phyloP scores from a whole-genome alignment of 495 filamentous ascomycete genomes.

The Trichoderma asperelloides region DNA sequence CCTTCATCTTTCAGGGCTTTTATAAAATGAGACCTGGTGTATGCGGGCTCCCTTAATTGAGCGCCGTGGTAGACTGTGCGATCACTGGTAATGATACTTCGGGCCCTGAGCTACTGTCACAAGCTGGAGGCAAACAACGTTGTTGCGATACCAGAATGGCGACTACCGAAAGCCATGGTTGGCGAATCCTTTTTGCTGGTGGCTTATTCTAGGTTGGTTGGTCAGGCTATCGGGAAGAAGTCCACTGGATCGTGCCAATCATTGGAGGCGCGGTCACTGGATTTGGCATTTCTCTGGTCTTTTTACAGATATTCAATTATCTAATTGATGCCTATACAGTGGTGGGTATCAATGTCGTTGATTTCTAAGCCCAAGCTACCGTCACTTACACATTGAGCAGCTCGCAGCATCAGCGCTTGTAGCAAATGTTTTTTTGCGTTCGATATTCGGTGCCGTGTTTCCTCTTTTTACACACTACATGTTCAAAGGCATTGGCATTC shows the following conservation, averaged over 20 bases:
- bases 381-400: not conserved
- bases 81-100: not conserved
- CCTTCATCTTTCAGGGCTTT: conserved; percentile 43
- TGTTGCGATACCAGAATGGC: conserved; percentile 47
- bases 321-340: conserved; percentile 51
- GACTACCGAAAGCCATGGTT: conserved; percentile 49
- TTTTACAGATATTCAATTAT: conserved; percentile 55
- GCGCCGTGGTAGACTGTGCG: not conserved
- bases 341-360: conserved; percentile 11
- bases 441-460: not conserved
- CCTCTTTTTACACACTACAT: not conserved
- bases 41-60: not conserved
- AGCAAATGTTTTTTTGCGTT: not conserved
- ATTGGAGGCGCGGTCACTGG: conserved; percentile 46
- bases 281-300: conserved; percentile 47
- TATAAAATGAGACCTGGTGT: conserved; percentile 38
- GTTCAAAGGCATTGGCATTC: not conserved
- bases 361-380: too few relatives aligned
- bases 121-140: conserved; percentile 38
- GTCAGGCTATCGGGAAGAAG: conserved; percentile 35
- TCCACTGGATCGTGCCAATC: conserved; percentile 43
- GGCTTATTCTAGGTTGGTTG: conserved; percentile 61
- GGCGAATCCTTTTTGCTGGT: conserved; percentile 46
- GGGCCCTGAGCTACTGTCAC: conserved; percentile 17
- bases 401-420: not conserved